These are phyloP conservation scores for Penicillium riverlandense DNA, from an alignment of 495 filamentous ascomycete species.

Conservation along the genomic window DNA sequence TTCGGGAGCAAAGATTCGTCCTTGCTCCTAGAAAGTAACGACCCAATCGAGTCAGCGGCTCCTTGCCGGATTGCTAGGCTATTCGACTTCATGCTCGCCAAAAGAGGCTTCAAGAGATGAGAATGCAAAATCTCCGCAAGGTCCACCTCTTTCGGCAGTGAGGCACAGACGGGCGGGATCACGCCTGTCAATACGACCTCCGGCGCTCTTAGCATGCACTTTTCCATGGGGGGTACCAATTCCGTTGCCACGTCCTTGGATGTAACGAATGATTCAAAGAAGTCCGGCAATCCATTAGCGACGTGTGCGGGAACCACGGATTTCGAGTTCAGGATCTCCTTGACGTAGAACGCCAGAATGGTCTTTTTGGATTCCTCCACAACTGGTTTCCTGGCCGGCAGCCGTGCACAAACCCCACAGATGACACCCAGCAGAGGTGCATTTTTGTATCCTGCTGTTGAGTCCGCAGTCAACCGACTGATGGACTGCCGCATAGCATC, in stretches of 20 bases:
- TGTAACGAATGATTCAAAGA: conserved; percentile 70
- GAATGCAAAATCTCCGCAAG: conserved; percentile 63
- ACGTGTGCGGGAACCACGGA: conserved; percentile 64
- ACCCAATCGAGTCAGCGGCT: conserved; percentile 63
- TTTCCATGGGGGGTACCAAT: conserved; percentile 75
- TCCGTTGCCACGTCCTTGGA: conserved; percentile 68
- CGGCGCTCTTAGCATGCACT: conserved; percentile 78
- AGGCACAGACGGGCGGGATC: conserved; percentile 57
- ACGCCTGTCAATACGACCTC: conserved; percentile 80
- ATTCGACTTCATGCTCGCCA: conserved; percentile 84
- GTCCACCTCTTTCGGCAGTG: conserved; percentile 64
- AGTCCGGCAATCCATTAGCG: conserved; percentile 67
- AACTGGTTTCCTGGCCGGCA: conserved; percentile 46
- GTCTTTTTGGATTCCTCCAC: conserved; percentile 59
- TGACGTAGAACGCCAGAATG: conserved; percentile 71
- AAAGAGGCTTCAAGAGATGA: conserved; percentile 71
- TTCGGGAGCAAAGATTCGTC: conserved; percentile 51
- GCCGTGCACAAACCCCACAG: conserved; percentile 73
- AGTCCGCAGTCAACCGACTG: conserved; percentile 53
- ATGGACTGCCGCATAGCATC: conserved; percentile 58
- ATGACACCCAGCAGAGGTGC: conserved; percentile 74
- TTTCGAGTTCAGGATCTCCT: conserved; percentile 79
- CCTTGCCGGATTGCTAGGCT: conserved; percentile 70
- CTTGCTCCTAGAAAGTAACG: conserved; percentile 49
- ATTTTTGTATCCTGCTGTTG: conserved; percentile 57